Percentiles rank a stretch among this genome's conserved stretches.
Conservation (phyloP, 2,329 filamentous ascomycete genomes). For the Alternaria novae-zelandiae region DNA sequence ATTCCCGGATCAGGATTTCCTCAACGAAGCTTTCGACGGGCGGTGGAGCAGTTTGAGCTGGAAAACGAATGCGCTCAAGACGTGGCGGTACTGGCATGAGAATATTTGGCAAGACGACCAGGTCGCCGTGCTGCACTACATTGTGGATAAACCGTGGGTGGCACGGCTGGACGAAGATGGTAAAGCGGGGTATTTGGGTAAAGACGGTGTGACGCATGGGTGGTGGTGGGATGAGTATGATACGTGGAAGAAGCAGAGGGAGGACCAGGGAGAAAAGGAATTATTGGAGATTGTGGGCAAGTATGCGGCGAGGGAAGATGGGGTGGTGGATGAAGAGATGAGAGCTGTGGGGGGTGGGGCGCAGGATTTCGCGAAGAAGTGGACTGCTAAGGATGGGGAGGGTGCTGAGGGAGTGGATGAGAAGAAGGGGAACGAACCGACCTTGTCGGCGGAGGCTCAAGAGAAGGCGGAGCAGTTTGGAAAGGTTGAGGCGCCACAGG, state of each 20-base stretch:
- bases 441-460: background rate
- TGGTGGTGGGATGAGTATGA: conserved; percentile 61
- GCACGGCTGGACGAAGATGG: conserved; percentile 51
- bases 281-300: conserved; percentile 24
- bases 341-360: conserved; percentile 38
- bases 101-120: conserved; percentile 59
- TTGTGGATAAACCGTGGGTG: conserved; percentile 64
- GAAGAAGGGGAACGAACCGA: background rate
- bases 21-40: conserved; percentile 56
- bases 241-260: conserved; percentile 48
- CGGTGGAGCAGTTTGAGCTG: conserved; percentile 56
- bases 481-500: conserved; percentile 19
- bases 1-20: conserved; percentile 62
- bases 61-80: conserved; percentile 62
- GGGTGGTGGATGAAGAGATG: conserved; percentile 36
- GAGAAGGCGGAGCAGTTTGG: conserved; percentile 6
- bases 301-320: conserved; percentile 32
- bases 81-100: conserved; percentile 60
- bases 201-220: conserved; percentile 59
- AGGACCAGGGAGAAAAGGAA: conserved; percentile 22
- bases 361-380: conserved; percentile 43
- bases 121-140: conserved; percentile 59
- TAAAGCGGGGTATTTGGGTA: conserved; percentile 55
- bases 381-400: conserved; percentile 9
- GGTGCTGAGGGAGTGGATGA: background rate